These are phyloP conservation scores for Colletotrichum agaves DNA, from an alignment of 2,329 filamentous ascomycete genomes.

Conservation along the genomic window DNA sequence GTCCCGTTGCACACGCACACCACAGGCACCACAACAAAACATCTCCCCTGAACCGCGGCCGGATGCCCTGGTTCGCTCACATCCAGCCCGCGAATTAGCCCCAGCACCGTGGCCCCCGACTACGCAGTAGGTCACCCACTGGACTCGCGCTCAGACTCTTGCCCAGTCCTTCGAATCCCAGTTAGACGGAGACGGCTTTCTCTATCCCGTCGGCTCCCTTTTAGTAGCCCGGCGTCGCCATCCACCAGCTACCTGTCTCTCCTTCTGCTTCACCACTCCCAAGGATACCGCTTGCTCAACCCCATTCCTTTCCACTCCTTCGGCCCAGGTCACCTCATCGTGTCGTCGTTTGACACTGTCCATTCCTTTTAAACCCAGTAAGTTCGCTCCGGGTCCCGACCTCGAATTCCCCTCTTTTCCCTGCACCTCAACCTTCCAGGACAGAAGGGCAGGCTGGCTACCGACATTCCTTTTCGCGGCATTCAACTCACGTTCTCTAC, in stretches of 20 bases:
- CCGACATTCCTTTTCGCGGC: slow-evolving; percentile 32
- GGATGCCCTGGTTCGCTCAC: slow-evolving; percentile 2
- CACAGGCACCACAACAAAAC: background rate
- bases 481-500: slow-evolving; percentile 27
- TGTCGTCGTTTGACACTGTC: slow-evolving; percentile 36
- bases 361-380: slow-evolving; percentile 38
- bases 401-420: slow-evolving; percentile 16
- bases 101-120: slow-evolving; percentile 12
- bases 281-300: slow-evolving; percentile 40
- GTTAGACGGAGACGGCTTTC: slow-evolving; percentile 31
- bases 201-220: slow-evolving; percentile 25
- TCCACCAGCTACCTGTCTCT: slow-evolving; percentile 37
- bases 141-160: slow-evolving; percentile 28
- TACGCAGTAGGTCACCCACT: slow-evolving; percentile 9
- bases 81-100: background rate
- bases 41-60: background rate
- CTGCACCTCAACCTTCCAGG: slow-evolving; percentile 38
- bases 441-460: slow-evolving; percentile 37
- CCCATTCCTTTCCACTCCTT: slow-evolving; percentile 28
- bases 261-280: slow-evolving; percentile 39
- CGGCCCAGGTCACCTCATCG: slow-evolving; percentile 34
- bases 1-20: slow-evolving; percentile 11
- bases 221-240: slow-evolving; percentile 36
- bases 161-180: slow-evolving; percentile 34
- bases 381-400: slow-evolving; percentile 22